These are phyloP conservation scores for Penicillium tannophilum DNA, from an alignment of 495 filamentous ascomycete species.

Conservation along the genomic window DNA sequence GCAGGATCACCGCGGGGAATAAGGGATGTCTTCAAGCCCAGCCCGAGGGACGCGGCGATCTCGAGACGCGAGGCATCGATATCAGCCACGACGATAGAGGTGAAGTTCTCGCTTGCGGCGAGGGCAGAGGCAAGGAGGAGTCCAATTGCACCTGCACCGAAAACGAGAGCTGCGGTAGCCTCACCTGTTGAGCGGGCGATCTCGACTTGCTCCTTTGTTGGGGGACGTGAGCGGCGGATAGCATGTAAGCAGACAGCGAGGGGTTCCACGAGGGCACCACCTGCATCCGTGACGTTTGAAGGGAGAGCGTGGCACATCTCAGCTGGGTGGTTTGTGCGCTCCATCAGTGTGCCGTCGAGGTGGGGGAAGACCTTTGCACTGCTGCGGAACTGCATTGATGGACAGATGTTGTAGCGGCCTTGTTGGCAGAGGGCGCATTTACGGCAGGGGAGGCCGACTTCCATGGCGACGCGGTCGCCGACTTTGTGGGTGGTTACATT, in stretches of 20 bases:
- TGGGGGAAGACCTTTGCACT: slow-evolving; percentile 80
- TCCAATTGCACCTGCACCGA: slow-evolving; percentile 82
- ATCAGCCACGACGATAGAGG: slow-evolving; percentile 77
- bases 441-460: slow-evolving; percentile 81
- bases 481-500: slow-evolving; percentile 38
- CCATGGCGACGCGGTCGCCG: slow-evolving; percentile 79
- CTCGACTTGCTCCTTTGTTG: slow-evolving; percentile 33
- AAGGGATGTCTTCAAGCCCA: slow-evolving; percentile 63
- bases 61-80: slow-evolving; percentile 71
- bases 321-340: slow-evolving; percentile 74
- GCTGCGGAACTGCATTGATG: slow-evolving; percentile 73
- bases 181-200: slow-evolving; percentile 25
- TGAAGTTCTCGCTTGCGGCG: slow-evolving; percentile 66
- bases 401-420: slow-evolving; percentile 85
- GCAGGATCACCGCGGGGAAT: slow-evolving; percentile 53
- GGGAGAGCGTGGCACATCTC: slow-evolving; percentile 60
- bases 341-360: slow-evolving; percentile 81
- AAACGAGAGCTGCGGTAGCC: slow-evolving; percentile 63
- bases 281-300: slow-evolving; percentile 58
- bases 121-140: slow-evolving; percentile 64
- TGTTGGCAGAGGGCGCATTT: slow-evolving; percentile 64
- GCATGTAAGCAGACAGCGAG: slow-evolving; percentile 81
- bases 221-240: slow-evolving; percentile 59
- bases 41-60: slow-evolving; percentile 70
- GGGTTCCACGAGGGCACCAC: slow-evolving; percentile 78